Base-by-base conservation (phyloP, 768 basidiomycete species). In the Naematelia aurantialba region DNA sequence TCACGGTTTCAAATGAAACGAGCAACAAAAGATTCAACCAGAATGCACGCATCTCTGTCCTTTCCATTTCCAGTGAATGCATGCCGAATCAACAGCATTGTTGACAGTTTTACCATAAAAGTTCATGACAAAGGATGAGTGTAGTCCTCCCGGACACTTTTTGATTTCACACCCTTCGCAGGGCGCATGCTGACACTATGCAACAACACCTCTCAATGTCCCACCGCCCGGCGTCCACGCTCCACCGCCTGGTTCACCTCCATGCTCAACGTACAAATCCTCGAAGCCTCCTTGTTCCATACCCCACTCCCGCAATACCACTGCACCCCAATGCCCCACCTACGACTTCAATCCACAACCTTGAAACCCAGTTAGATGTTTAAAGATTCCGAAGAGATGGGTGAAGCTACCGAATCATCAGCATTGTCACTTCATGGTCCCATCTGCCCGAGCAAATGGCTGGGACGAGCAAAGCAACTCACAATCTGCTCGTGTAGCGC, bases 401-500 rank as follows among this genome's bases (percentile, higher is more conserved):
- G 57, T 63, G 62, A 19, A 67, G 62, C 66, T 63, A 42, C 24
- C 8, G 21, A 25, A 17, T 39, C 13, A 51, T 57, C 42, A 56
- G 55, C 50, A n/a, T n/a, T n/a, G n/a, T n/a, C n/a, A n/a, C n/a
- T n/a, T n/a, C n/a, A n/a, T n/a, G n/a, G n/a, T n/a, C n/a, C n/a
- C n/a, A n/a, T 3, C 39, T 12, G n/a, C n/a, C n/a, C n/a, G n/a
- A n/a, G n/a, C n/a, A n/a, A 25, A 2, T 26, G 31, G 1, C 42
- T 22, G 4, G 13, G 45, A 19, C 25, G 13, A 2, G 45, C 10
- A 25, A 25, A 19, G 10, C 13, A 19, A 69, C 71, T 72, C 59
- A 94, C 79, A 73, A 92, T 80, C 78, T 89, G 88, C 79, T 98
- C 90, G 73, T 96, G 89, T 42, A 98, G 82, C 54, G 92, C 91